Percentiles rank a stretch among this genome's conserved stretches.
Conservation (phyloP, 805 yeast genomes). For the Candida nitratophila region DNA sequence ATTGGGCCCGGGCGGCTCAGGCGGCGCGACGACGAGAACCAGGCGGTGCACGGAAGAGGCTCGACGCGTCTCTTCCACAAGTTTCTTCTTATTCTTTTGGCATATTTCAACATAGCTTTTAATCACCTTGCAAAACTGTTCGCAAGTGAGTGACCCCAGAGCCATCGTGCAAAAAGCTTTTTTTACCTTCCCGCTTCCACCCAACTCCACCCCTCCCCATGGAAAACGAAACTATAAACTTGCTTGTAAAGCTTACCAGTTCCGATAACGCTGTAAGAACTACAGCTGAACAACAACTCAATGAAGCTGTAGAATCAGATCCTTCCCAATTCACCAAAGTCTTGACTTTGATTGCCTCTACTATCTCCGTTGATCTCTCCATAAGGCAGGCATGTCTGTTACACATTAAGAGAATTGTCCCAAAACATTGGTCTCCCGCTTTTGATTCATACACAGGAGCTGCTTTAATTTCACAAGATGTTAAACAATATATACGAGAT, state of each 20-base stretch:
- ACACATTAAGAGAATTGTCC: slow-evolving; percentile 60
- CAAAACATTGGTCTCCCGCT: slow-evolving; percentile 77
- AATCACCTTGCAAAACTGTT: too few species aligned
- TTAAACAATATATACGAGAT: slow-evolving; percentile 45
- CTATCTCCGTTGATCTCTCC: slow-evolving; percentile 21
- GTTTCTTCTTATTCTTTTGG: too few species aligned
- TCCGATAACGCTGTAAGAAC: slow-evolving; percentile 47
- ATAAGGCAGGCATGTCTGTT: slow-evolving; percentile 58
- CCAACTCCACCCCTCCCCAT: too few species aligned
- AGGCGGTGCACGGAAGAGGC: too few species aligned
- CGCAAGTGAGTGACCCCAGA: too few species aligned
- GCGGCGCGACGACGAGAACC: too few species aligned
- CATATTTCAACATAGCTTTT: too few species aligned
- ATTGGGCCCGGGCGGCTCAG: too few species aligned
- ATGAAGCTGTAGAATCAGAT: slow-evolving; percentile 32
- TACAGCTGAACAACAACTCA: slow-evolving; percentile 45
- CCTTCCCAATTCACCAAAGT: slow-evolving; percentile 41
- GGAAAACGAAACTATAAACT: background rate
- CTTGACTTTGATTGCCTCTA: slow-evolving; percentile 35
- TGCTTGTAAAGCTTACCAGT: slow-evolving; percentile 9
- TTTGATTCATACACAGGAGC: slow-evolving; percentile 70
- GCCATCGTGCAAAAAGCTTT: too few species aligned
- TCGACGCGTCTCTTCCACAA: too few species aligned
- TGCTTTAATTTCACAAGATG: slow-evolving; percentile 41
- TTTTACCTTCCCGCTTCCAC: too few species aligned